A percentile compares a stretch with the other conserved stretches of the same genome.
Evolutionary conservation across 225 moss, liverwort and hornwort species (phyloP).

Genomic region (Polytrichum commune): DNA sequence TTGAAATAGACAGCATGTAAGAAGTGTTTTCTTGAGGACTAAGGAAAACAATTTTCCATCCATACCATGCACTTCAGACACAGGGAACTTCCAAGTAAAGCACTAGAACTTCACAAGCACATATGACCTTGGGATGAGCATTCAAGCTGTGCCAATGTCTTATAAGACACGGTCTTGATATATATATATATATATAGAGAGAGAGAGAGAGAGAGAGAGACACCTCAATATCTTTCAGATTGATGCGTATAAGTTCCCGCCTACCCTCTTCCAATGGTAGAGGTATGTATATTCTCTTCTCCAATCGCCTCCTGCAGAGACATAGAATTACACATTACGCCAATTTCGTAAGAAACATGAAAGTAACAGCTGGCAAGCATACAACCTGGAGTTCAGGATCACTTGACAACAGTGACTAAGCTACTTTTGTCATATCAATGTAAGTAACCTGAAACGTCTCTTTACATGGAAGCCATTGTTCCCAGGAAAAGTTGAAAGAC

Average conservation of each 20-base stretch:
- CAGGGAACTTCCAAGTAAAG: background rate
- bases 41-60: background rate
- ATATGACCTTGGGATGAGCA: background rate
- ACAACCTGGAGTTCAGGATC: too few species aligned
- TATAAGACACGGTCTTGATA: background rate
- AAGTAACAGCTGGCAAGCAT: too few species aligned
- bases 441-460: too few species aligned
- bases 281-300: constrained; percentile 70
- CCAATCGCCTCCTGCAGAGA: constrained; percentile 54
- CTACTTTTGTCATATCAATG: too few species aligned
- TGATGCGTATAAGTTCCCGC: constrained; percentile 66
- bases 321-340: too few species aligned
- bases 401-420: too few species aligned
- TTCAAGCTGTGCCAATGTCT: background rate
- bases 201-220: background rate
- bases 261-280: constrained; percentile 63
- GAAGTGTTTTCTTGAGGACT: too few species aligned
- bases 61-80: background rate
- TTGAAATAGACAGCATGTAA: too few species aligned
- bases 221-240: constrained; percentile 72
- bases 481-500: too few species aligned
- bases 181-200: background rate
- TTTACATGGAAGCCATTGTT: too few species aligned
- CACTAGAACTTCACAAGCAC: constrained; percentile 5
- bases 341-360: too few species aligned